Conservation (phyloP, 179 eudicot genomes). For the Silene vulgaris region DNA sequence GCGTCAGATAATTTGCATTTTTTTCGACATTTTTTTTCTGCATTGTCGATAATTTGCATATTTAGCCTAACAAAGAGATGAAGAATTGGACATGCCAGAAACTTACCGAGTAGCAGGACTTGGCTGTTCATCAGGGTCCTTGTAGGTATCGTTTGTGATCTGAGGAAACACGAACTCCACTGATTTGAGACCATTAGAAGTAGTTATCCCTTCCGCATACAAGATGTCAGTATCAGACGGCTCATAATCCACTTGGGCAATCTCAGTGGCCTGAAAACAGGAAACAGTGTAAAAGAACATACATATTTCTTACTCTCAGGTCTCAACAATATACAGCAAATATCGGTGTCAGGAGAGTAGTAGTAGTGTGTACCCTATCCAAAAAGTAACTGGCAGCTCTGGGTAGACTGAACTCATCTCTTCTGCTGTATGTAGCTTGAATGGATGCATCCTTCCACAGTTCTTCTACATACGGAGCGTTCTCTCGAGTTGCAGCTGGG, state of each 20-base stretch:
- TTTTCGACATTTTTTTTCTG: too few species aligned
- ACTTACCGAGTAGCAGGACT: constrained; percentile 34
- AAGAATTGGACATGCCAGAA: constrained; percentile 1
- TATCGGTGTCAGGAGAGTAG: too few species aligned
- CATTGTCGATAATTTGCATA: too few species aligned
- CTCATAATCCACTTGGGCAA: constrained; percentile 61
- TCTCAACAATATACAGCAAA: not conserved
- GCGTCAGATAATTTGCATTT: too few species aligned
- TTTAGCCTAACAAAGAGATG: too few species aligned
- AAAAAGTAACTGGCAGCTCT: constrained; percentile 67
- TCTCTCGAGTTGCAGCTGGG: constrained; percentile 73
- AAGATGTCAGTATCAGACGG: constrained; percentile 70
- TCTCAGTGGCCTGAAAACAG: constrained; percentile 51
- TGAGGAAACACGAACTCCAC: constrained; percentile 50
- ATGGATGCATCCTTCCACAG: constrained; percentile 78
- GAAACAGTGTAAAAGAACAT: constrained; percentile 15
- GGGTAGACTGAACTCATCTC: constrained; percentile 57
- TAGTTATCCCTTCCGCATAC: constrained; percentile 60
- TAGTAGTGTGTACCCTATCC: constrained; percentile 48
- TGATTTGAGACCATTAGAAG: constrained; percentile 44
- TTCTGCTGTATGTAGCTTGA: constrained; percentile 72
- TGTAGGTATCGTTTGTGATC: constrained; percentile 20
- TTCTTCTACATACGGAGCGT: constrained; percentile 66
- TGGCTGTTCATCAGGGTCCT: constrained; percentile 24
- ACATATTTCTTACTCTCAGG: not conserved